Percentiles rank a stretch among this genome's conserved stretches.
These are phyloP conservation scores for Poterioochromonas sp. DNA, from an alignment of 352 stramenopile genomes.

Conservation along the genomic window DNA sequence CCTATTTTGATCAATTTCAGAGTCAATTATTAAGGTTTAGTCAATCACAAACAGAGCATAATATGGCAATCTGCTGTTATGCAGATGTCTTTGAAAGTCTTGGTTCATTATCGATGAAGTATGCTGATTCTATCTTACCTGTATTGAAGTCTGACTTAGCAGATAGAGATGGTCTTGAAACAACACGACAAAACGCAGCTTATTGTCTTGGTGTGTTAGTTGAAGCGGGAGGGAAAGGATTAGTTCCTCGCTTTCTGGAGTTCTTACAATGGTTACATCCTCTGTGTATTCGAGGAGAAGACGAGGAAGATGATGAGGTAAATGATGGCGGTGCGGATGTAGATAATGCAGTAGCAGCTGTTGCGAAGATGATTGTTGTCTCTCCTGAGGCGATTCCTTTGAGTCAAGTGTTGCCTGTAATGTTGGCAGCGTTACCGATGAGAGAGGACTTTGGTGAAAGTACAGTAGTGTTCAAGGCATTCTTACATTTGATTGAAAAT, in stretches of 20 bases:
- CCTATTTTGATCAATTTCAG: slow-evolving; percentile 77
- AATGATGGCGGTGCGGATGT: slow-evolving; percentile 69
- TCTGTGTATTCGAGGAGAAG: slow-evolving; percentile 61
- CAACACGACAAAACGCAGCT: slow-evolving; percentile 83
- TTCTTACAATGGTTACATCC: slow-evolving; percentile 78
- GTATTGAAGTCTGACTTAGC: slow-evolving; percentile 74
- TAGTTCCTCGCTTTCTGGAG: slow-evolving; percentile 70
- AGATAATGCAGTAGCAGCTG: slow-evolving; percentile 83
- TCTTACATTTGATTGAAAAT: slow-evolving; percentile 78
- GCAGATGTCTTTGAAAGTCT: slow-evolving; percentile 61
- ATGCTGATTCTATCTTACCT: slow-evolving; percentile 67
- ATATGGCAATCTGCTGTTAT: slow-evolving; percentile 84
- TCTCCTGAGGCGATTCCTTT: slow-evolving; percentile 66
- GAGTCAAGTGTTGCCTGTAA: slow-evolving; percentile 79
- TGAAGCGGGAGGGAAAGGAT: slow-evolving; percentile 59
- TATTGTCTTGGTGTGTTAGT: slow-evolving; percentile 86
- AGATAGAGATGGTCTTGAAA: slow-evolving; percentile 78
- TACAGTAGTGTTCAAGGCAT: slow-evolving; percentile 81
- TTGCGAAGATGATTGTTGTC: slow-evolving; percentile 81
- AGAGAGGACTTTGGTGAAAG: slow-evolving; percentile 94
- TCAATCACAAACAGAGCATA: slow-evolving; percentile 77
- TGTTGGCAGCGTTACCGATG: slow-evolving; percentile 80
- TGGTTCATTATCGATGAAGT: neutral
- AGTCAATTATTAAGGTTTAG: slow-evolving; percentile 76
- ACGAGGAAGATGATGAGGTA: slow-evolving; percentile 25